Conservation (phyloP, 1,284 basidiomycete species). For the Abortiporus biennis region DNA sequence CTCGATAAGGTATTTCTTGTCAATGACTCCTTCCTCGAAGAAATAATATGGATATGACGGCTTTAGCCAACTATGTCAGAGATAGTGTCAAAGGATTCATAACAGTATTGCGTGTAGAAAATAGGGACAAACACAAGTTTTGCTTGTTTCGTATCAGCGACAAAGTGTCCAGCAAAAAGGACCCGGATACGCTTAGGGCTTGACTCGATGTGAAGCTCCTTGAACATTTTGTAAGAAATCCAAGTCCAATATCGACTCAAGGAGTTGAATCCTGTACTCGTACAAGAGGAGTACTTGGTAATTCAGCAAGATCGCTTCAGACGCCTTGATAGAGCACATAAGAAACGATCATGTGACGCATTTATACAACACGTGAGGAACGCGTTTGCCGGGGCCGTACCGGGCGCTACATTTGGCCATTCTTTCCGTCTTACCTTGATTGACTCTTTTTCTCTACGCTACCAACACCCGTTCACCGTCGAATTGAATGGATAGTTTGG, state of each 20-base stretch:
- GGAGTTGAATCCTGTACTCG: neutral
- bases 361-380: too few relatives aligned
- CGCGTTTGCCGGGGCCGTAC: too few relatives aligned
- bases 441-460: too few relatives aligned
- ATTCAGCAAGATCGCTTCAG: too few relatives aligned
- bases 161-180: conserved; percentile 41
- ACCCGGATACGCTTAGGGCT: conserved; percentile 44
- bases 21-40: conserved; percentile 40
- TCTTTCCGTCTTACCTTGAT: too few relatives aligned
- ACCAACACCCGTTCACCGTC: too few relatives aligned
- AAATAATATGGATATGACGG: conserved; percentile 49
- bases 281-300: too few relatives aligned
- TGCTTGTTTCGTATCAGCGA: conserved; percentile 48
- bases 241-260: neutral
- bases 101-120: too few relatives aligned
- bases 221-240: neutral
- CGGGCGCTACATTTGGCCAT: too few relatives aligned
- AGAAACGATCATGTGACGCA: too few relatives aligned
- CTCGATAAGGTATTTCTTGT: conserved; percentile 31
- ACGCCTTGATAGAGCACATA: too few relatives aligned
- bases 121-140: conserved; percentile 48
- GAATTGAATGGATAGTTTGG: too few relatives aligned
- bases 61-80: conserved; percentile 45
- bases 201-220: conserved; percentile 19
- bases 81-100: neutral